Evolutionary conservation across 169 alveolate species (phyloP).

Genomic region (Cryptosporidium meleagridis): DNA sequence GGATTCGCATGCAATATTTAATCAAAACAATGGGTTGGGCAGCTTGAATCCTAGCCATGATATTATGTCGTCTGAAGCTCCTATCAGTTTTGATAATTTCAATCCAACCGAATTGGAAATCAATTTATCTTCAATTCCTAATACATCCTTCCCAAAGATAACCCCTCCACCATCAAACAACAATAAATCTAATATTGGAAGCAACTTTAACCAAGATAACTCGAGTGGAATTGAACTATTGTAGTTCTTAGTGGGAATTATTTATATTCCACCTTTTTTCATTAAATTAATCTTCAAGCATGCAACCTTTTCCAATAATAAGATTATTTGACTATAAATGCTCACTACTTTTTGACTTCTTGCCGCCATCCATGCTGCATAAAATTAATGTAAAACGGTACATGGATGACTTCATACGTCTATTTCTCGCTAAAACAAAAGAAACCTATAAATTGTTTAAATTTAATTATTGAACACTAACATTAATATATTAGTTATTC

Average conservation of each 20-base stretch:
- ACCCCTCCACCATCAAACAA: conserved; percentile 35
- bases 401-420: neutral
- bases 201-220: neutral
- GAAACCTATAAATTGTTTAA: neutral
- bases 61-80: conserved; percentile 2
- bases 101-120: conserved; percentile 28
- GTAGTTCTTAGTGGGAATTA: neutral
- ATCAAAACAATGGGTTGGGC: neutral
- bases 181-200: neutral
- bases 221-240: conserved; percentile 57
- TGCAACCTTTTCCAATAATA: neutral
- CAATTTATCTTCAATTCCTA: neutral
- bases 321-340: neutral
- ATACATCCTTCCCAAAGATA: conserved; percentile 48
- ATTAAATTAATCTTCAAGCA: neutral
- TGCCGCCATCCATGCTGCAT: neutral
- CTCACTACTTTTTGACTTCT: neutral
- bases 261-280: neutral
- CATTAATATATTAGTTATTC: conserved; percentile 18
- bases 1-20: conserved; percentile 56
- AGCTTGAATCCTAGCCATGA: neutral
- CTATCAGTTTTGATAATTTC: conserved; percentile 2
- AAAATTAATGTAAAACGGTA: neutral
- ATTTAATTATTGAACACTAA: neutral
- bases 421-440: neutral